phyloP scores from a whole-genome alignment of 1,284 basidiomycete species.

The Cutaneotrichosporon spelunceum region DNA sequence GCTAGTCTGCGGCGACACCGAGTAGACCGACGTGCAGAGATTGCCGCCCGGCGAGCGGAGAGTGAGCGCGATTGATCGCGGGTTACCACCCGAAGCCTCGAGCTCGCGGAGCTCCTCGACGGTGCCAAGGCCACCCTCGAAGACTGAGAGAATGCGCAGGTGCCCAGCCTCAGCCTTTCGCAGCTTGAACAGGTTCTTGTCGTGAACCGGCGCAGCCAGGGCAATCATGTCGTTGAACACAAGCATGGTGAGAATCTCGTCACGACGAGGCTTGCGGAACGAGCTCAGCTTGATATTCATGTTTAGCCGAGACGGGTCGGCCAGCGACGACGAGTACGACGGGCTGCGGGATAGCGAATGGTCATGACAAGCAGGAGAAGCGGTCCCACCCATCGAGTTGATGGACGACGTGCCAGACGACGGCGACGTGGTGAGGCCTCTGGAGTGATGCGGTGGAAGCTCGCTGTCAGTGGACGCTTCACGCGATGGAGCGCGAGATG shows the following conservation, averaged over 20 bases:
- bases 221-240: conserved; percentile 69
- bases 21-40: conserved; percentile 7
- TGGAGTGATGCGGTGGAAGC: background rate
- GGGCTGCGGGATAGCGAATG: conserved; percentile 11
- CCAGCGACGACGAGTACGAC: conserved; percentile 23
- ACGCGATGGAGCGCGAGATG: background rate
- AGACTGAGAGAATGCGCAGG: conserved; percentile 28
- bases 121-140: conserved; percentile 42
- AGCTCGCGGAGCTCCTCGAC: conserved; percentile 42
- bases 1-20: conserved; percentile 12
- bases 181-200: conserved; percentile 26
- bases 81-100: conserved; percentile 12
- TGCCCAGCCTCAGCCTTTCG: conserved; percentile 28
- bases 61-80: conserved; percentile 12
- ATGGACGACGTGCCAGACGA: conserved; percentile 15
- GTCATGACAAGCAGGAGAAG: conserved; percentile 5
- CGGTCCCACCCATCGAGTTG: conserved; percentile 3
- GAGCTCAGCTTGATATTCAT: conserved; percentile 14
- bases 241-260: conserved; percentile 56
- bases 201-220: conserved; percentile 52
- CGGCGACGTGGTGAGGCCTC: conserved; percentile 22
- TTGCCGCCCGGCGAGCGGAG: conserved; percentile 10
- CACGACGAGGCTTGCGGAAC: conserved; percentile 25
- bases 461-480: conserved; percentile 4
- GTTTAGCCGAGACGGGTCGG: conserved; percentile 19